Percentiles rank a stretch among this genome's conserved stretches.
Evolutionary conservation across 176 grass and related monocot genomes (phyloP).

Genomic region (Cenchrus fungigraminus): DNA sequence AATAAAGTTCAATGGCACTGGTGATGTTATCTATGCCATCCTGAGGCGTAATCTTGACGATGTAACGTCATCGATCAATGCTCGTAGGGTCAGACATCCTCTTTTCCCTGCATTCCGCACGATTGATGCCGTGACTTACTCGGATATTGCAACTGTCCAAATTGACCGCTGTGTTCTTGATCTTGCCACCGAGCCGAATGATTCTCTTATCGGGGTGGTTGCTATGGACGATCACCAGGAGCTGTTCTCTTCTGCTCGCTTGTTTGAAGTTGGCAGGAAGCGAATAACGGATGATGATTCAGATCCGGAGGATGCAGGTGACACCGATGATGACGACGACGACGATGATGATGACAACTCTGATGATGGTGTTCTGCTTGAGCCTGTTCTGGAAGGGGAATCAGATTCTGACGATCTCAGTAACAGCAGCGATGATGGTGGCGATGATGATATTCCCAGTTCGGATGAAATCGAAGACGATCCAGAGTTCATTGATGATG

Average conservation of each 20-base stretch:
- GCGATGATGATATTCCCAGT: constrained; percentile 63
- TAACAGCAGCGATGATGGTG: constrained; percentile 66
- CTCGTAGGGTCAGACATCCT: constrained; percentile 81
- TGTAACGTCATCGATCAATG: constrained; percentile 67
- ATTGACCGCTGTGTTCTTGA: constrained; percentile 91
- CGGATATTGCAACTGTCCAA: constrained; percentile 90
- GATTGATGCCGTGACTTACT: constrained; percentile 86
- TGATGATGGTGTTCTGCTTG: constrained; percentile 55
- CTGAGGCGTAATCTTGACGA: constrained; percentile 92
- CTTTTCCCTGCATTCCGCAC: constrained; percentile 92
- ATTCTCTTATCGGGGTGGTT: constrained; percentile 82
- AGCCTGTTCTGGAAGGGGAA: constrained; percentile 44
- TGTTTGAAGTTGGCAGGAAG: constrained; percentile 92
- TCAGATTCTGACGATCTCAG: constrained; percentile 72
- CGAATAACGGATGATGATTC: constrained; percentile 92
- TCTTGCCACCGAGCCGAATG: constrained; percentile 75
- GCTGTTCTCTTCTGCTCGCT: constrained; percentile 78
- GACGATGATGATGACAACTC: constrained; percentile 73
- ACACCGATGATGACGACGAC: constrained; percentile 68
- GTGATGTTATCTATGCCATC: constrained; percentile 91
- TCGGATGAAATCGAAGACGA: constrained; percentile 69
- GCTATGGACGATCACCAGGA: constrained; percentile 94
- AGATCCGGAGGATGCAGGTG: constrained; percentile 89
- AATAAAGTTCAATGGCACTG: constrained; percentile 85
- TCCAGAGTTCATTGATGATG: constrained; percentile 61